Evolutionary conservation across 768 basidiomycete species (phyloP).

Genomic region (Lentinus brumalis): DNA sequence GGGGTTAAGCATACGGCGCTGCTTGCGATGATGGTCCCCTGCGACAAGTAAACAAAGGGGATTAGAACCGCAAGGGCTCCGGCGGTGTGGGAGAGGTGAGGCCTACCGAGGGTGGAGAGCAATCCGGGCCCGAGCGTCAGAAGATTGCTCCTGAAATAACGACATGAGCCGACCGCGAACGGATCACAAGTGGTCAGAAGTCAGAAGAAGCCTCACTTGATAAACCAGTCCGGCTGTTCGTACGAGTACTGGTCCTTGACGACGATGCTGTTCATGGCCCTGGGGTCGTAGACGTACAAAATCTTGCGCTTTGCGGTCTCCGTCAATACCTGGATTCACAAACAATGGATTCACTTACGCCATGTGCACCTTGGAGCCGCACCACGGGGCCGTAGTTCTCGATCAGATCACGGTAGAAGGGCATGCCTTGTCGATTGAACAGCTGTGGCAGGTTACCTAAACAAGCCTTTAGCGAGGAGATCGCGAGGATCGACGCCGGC

Average conservation of each 20-base stretch:
- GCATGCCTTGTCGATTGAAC: conserved; percentile 15
- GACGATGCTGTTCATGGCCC: conserved; percentile 49
- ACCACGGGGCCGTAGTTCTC: conserved; percentile 20
- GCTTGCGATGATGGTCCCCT: conserved; percentile 29
- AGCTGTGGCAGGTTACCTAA: conserved; percentile 17
- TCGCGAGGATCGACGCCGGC: too few relatives aligned
- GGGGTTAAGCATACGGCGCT: conserved; percentile 32
- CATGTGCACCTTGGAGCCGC: conserved; percentile 12
- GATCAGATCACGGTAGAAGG: conserved; percentile 14
- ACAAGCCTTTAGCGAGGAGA: background rate
- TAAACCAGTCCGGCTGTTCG: conserved; percentile 48
- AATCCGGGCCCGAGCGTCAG: conserved; percentile 19
- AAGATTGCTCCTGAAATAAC: conserved; percentile 19
- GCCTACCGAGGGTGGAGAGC: conserved; percentile 20
- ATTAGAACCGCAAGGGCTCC: background rate
- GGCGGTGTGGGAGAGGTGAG: background rate
- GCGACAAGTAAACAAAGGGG: background rate
- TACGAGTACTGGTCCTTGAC: conserved; percentile 51
- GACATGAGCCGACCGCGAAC: background rate
- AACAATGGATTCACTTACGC: conserved; percentile 8
- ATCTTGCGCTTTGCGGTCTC: conserved; percentile 8
- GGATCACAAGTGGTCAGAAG: background rate
- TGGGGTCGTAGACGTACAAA: conserved; percentile 49
- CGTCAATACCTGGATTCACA: background rate
- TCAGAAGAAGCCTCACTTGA: conserved; percentile 38